Evolutionary conservation across 345 rosid genomes (phyloP), one percentile per base, ranked within the genome.

Genomic region (Geranium brycei): DNA sequence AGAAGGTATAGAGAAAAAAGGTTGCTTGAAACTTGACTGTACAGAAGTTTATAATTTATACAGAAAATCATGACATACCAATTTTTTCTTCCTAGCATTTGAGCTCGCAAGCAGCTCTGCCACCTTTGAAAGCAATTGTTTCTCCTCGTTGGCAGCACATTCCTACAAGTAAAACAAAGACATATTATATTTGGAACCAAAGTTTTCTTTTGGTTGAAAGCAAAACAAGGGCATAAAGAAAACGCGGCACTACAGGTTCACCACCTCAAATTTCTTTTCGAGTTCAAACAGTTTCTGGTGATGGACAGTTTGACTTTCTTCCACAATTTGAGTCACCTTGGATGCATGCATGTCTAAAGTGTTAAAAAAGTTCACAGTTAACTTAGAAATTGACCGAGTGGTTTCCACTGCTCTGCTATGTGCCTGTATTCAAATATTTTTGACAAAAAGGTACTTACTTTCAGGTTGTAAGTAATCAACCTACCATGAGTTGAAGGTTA

Each of bases 261-360:
- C 67, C 72, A 93, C 99, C 97, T 95, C 95, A 69, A 91, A 95
- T 76, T 84, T 91, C 87, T 83, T 85, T 78, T 88, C 96, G 30
- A 95, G 83, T 65, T 85, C 89, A 51, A 84, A 82, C 69, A 91
- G 58, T 66, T 91, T 88, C 72, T 77, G 72, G 77, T 91, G 87
- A 75, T 89, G 89, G 62, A 85, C 85, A 6, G 78, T 79, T 65
- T 89, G 93, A 38, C 97, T 88, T 74, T 89, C 98, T 73, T 81
- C 86, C 59, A 89, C 87, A 62, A 89, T 84, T 63, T 82, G 78
- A 57, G 81, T 85, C 60, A 92, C 72, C 66, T 78, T 86, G 57
- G 87, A 78, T 5, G 85, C 96, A 74, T 95, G 96, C 60, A 69
- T 62, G 73, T 85, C 95, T 59, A 91, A 70, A 67, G 86, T 88